phyloP scores from a whole-genome alignment of 768 basidiomycete genomes.

The Rhodotorula toruloides region DNA sequence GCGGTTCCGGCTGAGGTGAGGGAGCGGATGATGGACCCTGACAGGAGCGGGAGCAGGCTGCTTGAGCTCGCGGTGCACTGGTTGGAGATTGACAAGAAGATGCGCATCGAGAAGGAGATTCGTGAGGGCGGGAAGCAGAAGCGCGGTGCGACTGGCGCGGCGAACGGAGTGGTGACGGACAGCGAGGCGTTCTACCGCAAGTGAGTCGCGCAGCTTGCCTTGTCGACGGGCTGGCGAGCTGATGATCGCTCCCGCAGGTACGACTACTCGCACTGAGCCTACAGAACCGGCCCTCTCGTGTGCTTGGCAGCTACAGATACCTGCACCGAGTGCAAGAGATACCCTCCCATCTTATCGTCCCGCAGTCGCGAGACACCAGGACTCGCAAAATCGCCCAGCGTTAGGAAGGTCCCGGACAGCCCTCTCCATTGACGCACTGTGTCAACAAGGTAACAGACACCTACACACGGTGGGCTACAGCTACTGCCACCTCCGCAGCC shows the following conservation, averaged over 20 bases:
- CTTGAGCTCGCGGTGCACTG: slow-evolving; percentile 75
- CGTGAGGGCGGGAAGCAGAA: slow-evolving; percentile 59
- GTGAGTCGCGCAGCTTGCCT: slow-evolving; percentile 50
- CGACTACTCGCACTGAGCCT: slow-evolving; percentile 37
- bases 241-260: slow-evolving; percentile 6
- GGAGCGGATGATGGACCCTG: slow-evolving; percentile 31
- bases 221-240: background rate
- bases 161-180: slow-evolving; percentile 61
- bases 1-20: slow-evolving; percentile 26
- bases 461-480: no score
- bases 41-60: slow-evolving; percentile 49
- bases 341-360: no score
- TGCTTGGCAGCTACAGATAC: no score
- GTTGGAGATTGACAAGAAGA: slow-evolving; percentile 75
- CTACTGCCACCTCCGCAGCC: background rate
- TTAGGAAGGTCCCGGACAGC: no score
- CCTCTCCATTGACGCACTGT: no score
- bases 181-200: slow-evolving; percentile 81
- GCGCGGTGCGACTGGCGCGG: slow-evolving; percentile 60
- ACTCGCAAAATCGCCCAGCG: no score
- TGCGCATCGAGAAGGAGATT: slow-evolving; percentile 48
- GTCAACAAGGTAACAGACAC: no score
- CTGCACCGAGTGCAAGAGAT: background rate
- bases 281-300: no score
- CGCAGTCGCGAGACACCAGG: no score